These are phyloP conservation scores for Hericium erinaceus DNA, from an alignment of 768 basidiomycete species.

Conservation along the genomic window DNA sequence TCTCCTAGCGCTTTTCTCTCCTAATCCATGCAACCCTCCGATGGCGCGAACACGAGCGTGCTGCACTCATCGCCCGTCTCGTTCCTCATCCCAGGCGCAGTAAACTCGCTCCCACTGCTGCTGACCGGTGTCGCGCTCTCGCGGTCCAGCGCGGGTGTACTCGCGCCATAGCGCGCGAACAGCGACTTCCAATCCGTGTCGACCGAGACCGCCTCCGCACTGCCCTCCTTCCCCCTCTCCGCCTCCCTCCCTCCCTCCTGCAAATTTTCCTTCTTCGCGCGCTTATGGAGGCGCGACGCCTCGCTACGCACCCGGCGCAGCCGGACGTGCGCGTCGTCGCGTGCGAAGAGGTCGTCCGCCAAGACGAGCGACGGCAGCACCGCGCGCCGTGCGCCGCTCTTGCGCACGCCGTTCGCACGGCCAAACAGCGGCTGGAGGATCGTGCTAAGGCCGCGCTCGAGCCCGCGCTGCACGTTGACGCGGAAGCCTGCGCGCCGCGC, in stretches of 20 bases:
- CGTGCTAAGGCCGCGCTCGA: background rate
- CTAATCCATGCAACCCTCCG: too few species aligned
- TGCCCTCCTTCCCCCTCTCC: background rate
- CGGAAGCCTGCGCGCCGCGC: background rate
- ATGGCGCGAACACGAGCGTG: background rate
- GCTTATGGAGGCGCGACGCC: background rate
- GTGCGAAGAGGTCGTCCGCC: background rate
- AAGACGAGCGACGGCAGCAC: background rate
- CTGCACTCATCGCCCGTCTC: background rate
- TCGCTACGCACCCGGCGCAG: background rate
- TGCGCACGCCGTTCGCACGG: background rate
- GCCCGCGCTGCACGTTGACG: background rate
- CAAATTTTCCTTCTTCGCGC: background rate
- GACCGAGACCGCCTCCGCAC: background rate
- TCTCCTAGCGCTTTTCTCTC: too few species aligned
- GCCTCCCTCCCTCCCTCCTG: background rate
- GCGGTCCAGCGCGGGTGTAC: background rate
- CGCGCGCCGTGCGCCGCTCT: background rate
- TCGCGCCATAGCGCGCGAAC: background rate
- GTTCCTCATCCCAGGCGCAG: too few species aligned
- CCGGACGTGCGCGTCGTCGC: background rate
- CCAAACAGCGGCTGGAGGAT: background rate
- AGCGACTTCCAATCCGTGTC: background rate
- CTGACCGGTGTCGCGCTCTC: background rate
- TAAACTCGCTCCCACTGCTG: background rate